These are phyloP conservation scores for Acrocalymma vagum DNA, from an alignment of 2,329 filamentous ascomycete species.

Conservation along the genomic window DNA sequence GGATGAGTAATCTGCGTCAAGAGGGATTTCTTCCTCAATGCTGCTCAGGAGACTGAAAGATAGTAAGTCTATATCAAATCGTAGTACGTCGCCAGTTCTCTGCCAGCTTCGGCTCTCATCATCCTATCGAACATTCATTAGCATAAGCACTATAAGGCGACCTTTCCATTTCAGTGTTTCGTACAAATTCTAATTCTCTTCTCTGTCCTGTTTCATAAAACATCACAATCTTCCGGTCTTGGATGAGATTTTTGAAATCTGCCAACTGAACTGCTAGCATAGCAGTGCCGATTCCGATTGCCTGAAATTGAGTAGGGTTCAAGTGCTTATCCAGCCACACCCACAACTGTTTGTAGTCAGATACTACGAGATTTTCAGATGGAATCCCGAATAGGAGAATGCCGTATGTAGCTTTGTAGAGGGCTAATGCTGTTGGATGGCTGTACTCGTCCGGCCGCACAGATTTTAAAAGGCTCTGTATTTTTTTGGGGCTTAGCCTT, in stretches of 20 bases:
- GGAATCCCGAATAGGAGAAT: constrained; percentile 20
- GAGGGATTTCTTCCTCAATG: constrained; percentile 26
- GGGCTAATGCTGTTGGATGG: constrained; percentile 4
- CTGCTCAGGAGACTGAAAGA: constrained; percentile 21
- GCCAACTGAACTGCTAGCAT: constrained; percentile 24
- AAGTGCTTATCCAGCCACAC: constrained; percentile 2
- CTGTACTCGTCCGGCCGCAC: constrained; percentile 3
- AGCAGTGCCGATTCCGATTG: constrained; percentile 5
- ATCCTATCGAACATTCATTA: constrained; percentile 4
- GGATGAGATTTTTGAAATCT: constrained; percentile 36
- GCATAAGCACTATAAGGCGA: too few species aligned
- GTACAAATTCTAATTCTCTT: constrained; percentile 23
- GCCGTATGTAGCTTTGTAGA: constrained; percentile 17
- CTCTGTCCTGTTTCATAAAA: constrained; percentile 40
- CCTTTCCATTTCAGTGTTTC: too few species aligned
- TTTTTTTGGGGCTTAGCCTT: constrained; percentile 3
- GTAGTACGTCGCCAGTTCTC: constrained; percentile 9
- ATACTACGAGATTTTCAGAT: constrained; percentile 11
- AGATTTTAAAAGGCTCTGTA: constrained; percentile 11
- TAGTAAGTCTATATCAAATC: constrained; percentile 9
- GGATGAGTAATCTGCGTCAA: constrained; percentile 27
- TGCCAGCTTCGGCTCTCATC: constrained; percentile 9
- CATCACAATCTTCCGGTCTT: constrained; percentile 37
- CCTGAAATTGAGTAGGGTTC: constrained; percentile 3
- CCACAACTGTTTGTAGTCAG: constrained; percentile 14